Evolutionary conservation across 1,284 basidiomycete species (phyloP), one percentile per base, ranked within the genome.

Genomic region (Rhodotorula sp.): DNA sequence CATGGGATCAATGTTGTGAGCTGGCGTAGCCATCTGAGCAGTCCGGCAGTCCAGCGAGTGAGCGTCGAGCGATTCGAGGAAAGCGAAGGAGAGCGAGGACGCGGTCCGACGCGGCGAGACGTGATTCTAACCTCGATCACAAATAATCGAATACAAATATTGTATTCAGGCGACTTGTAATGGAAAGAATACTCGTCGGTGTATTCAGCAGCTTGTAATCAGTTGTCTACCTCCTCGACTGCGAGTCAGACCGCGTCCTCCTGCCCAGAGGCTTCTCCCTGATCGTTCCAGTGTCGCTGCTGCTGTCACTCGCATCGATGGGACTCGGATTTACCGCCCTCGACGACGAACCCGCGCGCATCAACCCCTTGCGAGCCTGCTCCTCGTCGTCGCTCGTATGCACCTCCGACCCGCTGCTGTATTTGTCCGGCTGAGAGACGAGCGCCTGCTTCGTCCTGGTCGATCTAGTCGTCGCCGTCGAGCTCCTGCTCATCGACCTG

Each of bases 1-100:
- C 64, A 64, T 59, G 13, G 64, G 57, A 29, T 66, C 57, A 22
- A 56, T 63, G 9, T 56, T 39, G 15, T 49, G 55, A 46, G 59
- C 68, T 46, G 58, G 39, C 7, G 62, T 61, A 6, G 63, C 49
- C 62, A 65, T 65, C 30, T 20, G 30, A 27, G 44, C 48, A 30
- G 39, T 17, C 13, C 17, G 0, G 24, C 32, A 13, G 5, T 10
- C 22, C 13, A 49, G 48, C 59, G 49, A 9, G 19, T 6, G 36
- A 7, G 48, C 29, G 49, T 29, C 11, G 29, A 32, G 52, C 24
- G 10, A 0, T 29, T 19, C n/a, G 46, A 20, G 46, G 44, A 29
- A 30, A 59, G 36, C 13, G 32, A 34, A 22, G 5, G 48, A 27
- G 54, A 4, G 44, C 2, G 51, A 32, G 36, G 5, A 22, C 15